Evolutionary conservation across 2,329 filamentous ascomycete genomes (phyloP), one percentile per base, ranked within the genome.

Genomic region (Triangularia setosa): DNA sequence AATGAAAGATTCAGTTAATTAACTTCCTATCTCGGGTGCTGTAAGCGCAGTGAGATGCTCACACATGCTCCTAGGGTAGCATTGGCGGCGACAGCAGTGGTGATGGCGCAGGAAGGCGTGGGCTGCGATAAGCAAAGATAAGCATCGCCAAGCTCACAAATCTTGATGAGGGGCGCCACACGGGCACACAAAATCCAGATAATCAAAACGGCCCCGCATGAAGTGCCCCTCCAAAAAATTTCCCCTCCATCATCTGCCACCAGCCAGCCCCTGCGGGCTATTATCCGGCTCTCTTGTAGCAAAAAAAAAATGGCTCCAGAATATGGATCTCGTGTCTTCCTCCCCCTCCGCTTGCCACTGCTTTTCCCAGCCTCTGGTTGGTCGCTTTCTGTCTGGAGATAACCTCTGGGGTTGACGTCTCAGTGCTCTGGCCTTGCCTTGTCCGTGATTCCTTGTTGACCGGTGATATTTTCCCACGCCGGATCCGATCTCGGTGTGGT

Each of bases 171-270:
- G n/a, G 24, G 30, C 57, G 35, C 23, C 30, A 25, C 57, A 24
- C 33, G 33, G 33, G 30, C 16, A 21, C 55, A 30, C 28, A 58
- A 30, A 58, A 57, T 35, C 24, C n/a, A n/a, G 30, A 59, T 18
- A 21, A 53, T 27, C 58, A 44, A 48, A 53, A 60, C 40, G 58
- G 58, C 58, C 24, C 57, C 57, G 24, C 57, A 59, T 59, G 40
- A n/a, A n/a, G 25, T 33, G 23, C 35, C 58, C 58, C 58, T 53
- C 40, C 58, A 52, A 60, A 60, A 60, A 53, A 14, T 60, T 60
- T 53, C 35, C 35, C 40, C 58, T 44, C 58, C 58, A 52, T 44
- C 58, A 60, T 44, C 23, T 28, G 52, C 52, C 52, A 55, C 25
- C 23, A 60, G 24, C 18, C 27, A 30, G 21, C 14, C 12, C 33